A percentile compares a stretch with the other conserved stretches of the same genome.
These are phyloP conservation scores for Blastocystis sp. DNA, from an alignment of 352 stramenopile species.

Conservation along the genomic window DNA sequence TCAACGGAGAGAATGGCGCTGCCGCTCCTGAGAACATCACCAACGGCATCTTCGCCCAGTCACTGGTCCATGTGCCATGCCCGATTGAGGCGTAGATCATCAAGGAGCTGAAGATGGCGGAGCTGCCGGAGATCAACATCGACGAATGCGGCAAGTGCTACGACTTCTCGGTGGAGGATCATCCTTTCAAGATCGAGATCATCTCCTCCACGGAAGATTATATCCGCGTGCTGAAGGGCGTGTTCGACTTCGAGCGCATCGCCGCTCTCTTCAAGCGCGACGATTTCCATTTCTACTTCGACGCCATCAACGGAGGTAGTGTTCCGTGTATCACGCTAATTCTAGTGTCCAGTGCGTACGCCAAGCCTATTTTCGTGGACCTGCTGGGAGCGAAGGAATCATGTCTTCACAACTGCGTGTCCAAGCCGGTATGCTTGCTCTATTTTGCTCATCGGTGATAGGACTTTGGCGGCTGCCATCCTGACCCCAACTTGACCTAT, in stretches of 20 bases:
- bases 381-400: constrained; percentile 81
- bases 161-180: constrained; percentile 45
- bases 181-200: constrained; percentile 83
- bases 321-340: neutral
- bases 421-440: constrained; percentile 39
- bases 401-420: constrained; percentile 77
- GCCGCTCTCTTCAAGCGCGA: constrained; percentile 84
- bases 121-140: constrained; percentile 81
- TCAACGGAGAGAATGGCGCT: constrained; percentile 94
- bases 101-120: constrained; percentile 86
- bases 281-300: constrained; percentile 91
- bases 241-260: constrained; percentile 94
- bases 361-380: constrained; percentile 89
- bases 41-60: constrained; percentile 86
- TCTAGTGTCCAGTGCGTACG: constrained; percentile 89
- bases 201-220: constrained; percentile 95
- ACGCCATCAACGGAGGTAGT: constrained; percentile 89
- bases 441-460: constrained; percentile 72
- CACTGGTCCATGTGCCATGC: neutral
- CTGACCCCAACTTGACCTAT: constrained; percentile 98
- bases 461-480: constrained; percentile 92
- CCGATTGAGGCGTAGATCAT: constrained; percentile 87
- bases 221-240: constrained; percentile 87
- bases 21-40: constrained; percentile 93
- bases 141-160: constrained; percentile 77